Base-by-base conservation (phyloP, 768 basidiomycete species). In the Tricholomella constricta region DNA sequence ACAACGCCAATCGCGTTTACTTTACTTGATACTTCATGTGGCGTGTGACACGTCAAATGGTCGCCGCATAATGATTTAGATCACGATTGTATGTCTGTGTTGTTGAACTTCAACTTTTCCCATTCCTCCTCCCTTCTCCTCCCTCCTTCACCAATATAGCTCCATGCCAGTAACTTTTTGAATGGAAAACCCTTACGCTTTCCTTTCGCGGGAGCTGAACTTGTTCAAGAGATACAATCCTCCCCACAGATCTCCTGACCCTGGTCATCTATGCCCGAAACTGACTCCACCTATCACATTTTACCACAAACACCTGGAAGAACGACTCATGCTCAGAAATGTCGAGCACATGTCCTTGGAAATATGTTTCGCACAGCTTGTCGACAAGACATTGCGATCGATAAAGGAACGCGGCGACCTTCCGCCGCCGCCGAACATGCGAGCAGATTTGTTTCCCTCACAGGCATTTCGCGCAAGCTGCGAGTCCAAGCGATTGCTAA, bases 251-350 rank as follows among this genome's bases (percentile, higher is more conserved):
- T 19, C 29, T 45, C 44, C 20, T 5, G 26, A 3, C 8, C 3
- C 27, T 17, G 17, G 8, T 14, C 3, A 31, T 3, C 2, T n/a
- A 15, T 44, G 27, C 12, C 53, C 47, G 2, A 25, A 15, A 7
- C 27, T 49, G n/a, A 37, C 27, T 3, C 20, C 36, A 12, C 47
- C 54, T n/a, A 22, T 38, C 25, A 55, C 32, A 3, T 49, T 54
- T 26, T 54, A 54, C 7, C 27, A 54, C 20, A 50, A 31, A 40
- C 48, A 50, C 31, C 36, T 49, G 2, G 27, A 43, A 29, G 42
- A 36, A 9, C 27, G 20, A 6, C 54, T 49, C n/a, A 20, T 26
- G 10, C 35, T 49, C 12, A 44, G 37, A 43, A 48, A 36, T 5
- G 47, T 45, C 6, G 20, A 31, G 27, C 11, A 14, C 11, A 20